phyloP scores from a whole-genome alignment of 139 green algal species.

The Gonium pectorale region DNA sequence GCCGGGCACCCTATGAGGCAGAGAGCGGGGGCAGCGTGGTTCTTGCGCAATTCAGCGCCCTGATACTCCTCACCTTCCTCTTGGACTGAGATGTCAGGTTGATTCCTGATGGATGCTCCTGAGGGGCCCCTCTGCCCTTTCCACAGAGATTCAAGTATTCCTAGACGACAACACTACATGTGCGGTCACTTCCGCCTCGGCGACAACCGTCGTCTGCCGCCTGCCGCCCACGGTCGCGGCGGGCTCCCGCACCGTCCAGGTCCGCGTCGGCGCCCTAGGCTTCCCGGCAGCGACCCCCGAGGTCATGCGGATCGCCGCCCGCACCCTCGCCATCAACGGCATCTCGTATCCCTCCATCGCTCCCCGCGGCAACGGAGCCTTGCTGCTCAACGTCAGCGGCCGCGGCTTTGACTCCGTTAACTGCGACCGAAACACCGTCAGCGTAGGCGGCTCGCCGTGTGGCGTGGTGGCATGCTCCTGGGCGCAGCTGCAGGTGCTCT shows the following conservation, averaged over 20 bases:
- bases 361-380: background rate
- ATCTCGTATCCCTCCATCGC: background rate
- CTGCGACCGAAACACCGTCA: constrained; percentile 34
- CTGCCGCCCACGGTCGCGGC: background rate
- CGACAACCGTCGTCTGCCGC: background rate
- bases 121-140: too few relatives aligned
- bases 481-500: background rate
- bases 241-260: background rate
- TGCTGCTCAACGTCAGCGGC: constrained; percentile 14
- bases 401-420: constrained; percentile 21
- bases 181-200: background rate
- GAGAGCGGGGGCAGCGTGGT: too few relatives aligned
- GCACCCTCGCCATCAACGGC: background rate
- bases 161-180: background rate
- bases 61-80: too few relatives aligned
- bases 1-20: too few relatives aligned
- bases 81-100: too few relatives aligned
- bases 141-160: background rate
- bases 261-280: background rate
- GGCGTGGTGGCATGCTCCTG: background rate
- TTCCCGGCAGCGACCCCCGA: too few relatives aligned
- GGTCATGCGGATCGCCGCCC: too few relatives aligned
- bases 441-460: background rate
- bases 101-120: too few relatives aligned
- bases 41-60: too few relatives aligned